Percentiles rank a stretch among this genome's conserved stretches.
phyloP scores from a whole-genome alignment of 441 rosid genomes.

The Populus hybrid region DNA sequence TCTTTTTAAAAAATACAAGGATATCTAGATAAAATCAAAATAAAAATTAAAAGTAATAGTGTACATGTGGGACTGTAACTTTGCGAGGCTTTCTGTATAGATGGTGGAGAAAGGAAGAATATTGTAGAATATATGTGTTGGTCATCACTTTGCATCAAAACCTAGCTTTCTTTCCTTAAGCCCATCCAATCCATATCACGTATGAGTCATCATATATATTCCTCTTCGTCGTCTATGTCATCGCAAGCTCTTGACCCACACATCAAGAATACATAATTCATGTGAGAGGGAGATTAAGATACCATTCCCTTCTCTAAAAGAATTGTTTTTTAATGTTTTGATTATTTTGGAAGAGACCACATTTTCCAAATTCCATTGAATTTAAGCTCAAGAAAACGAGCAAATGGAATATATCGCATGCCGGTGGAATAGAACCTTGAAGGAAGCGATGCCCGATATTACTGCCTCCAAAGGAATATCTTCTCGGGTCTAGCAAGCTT shows the following conservation, averaged over 20 bases:
- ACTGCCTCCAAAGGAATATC: conserved; percentile 40
- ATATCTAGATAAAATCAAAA: too few relatives aligned
- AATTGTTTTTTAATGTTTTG: neutral
- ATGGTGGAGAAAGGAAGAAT: conserved; percentile 18
- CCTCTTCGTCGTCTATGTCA: conserved; percentile 15
- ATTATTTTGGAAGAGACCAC: neutral
- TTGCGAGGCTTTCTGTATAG: neutral
- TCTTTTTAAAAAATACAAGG: too few relatives aligned
- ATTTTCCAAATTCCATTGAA: conserved; percentile 5
- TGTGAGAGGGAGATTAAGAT: conserved; percentile 18
- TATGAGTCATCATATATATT: conserved; percentile 30
- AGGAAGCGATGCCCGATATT: conserved; percentile 44
- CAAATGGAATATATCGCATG: conserved; percentile 37
- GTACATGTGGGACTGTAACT: neutral
- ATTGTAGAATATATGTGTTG: conserved; percentile 35
- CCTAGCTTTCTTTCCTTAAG: conserved; percentile 22
- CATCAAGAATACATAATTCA: conserved; percentile 15
- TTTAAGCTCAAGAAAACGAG: conserved; percentile 26
- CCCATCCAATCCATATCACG: conserved; percentile 20
- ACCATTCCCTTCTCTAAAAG: conserved; percentile 36
- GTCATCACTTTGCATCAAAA: conserved; percentile 36
- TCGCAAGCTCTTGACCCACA: conserved; percentile 34
- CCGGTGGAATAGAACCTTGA: conserved; percentile 6
- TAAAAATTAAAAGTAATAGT: too few relatives aligned
- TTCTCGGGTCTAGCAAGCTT: conserved; percentile 36